Evolutionary conservation across 768 basidiomycete species (phyloP).

Genomic region (Postia placenta): DNA sequence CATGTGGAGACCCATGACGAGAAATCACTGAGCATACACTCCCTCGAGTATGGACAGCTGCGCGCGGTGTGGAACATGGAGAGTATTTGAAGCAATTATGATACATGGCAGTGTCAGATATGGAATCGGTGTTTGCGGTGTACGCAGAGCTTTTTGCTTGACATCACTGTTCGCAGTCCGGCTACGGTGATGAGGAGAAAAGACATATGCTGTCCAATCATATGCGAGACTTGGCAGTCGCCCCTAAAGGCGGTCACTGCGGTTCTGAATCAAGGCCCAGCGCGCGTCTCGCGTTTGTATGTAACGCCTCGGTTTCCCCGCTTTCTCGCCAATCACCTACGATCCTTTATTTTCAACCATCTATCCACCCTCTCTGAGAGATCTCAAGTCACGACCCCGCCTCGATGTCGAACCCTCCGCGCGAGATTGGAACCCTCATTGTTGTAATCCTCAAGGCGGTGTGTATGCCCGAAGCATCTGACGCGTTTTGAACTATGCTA

Average conservation of each 20-base stretch:
- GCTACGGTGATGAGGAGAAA: too few relatives aligned
- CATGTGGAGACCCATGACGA: too few relatives aligned
- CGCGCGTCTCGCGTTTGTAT: conserved; percentile 3
- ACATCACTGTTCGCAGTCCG: too few relatives aligned
- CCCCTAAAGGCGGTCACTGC: background rate
- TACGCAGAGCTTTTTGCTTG: too few relatives aligned
- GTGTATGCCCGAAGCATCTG: conserved; percentile 28
- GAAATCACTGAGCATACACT: too few relatives aligned
- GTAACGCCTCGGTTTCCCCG: background rate
- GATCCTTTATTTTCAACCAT: conserved; percentile 7
- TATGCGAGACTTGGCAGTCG: background rate
- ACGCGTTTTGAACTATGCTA: background rate
- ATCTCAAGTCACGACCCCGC: background rate
- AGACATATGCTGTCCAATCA: too few relatives aligned
- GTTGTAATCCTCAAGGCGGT: conserved; percentile 93
- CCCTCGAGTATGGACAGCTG: too few relatives aligned
- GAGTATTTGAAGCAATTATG: too few relatives aligned
- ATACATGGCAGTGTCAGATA: too few relatives aligned
- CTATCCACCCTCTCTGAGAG: background rate
- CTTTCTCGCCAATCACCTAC: conserved; percentile 2
- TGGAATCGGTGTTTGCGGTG: too few relatives aligned
- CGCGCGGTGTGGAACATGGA: too few relatives aligned
- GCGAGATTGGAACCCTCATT: conserved; percentile 88
- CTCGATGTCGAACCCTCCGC: conserved; percentile 44
- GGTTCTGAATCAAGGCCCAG: background rate